A percentile compares a stretch with the other conserved stretches of the same genome.
Evolutionary conservation across 495 filamentous ascomycete genomes (phyloP).

Genomic region (Daldinia childiae): DNA sequence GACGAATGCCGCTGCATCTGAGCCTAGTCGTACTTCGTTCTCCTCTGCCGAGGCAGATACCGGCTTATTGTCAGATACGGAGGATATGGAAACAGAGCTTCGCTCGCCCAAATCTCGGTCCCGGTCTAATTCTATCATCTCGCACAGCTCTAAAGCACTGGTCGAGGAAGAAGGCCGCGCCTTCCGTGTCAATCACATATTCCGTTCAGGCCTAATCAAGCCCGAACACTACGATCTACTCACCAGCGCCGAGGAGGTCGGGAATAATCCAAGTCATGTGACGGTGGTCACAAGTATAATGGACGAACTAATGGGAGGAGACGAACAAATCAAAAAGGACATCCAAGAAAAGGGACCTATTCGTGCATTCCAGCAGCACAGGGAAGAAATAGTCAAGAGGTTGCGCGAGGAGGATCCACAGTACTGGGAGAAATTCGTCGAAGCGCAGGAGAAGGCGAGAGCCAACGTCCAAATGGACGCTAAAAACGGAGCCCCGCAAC

Average conservation of each 20-base stretch:
- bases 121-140: constrained; percentile 80
- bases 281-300: constrained; percentile 67
- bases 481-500: constrained; percentile 32
- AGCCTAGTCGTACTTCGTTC: constrained; percentile 32
- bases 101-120: constrained; percentile 59
- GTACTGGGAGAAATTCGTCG: constrained; percentile 70
- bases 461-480: constrained; percentile 59
- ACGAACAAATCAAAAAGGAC: constrained; percentile 65
- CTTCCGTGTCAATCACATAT: constrained; percentile 82
- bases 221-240: constrained; percentile 58
- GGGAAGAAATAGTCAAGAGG: constrained; percentile 58
- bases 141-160: constrained; percentile 78
- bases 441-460: constrained; percentile 72
- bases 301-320: constrained; percentile 66
- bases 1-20: constrained; percentile 53
- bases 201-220: constrained; percentile 68
- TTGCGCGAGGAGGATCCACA: constrained; percentile 66
- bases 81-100: constrained; percentile 51
- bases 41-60: constrained; percentile 43
- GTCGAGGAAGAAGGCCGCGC: constrained; percentile 90
- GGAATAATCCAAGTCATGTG: constrained; percentile 65
- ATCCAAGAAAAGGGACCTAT: constrained; percentile 66
- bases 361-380: constrained; percentile 66
- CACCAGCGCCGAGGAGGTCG: constrained; percentile 55
- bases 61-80: constrained; percentile 50